Conservation (phyloP, 768 basidiomycete species). For the Suillus paluster region DNA sequence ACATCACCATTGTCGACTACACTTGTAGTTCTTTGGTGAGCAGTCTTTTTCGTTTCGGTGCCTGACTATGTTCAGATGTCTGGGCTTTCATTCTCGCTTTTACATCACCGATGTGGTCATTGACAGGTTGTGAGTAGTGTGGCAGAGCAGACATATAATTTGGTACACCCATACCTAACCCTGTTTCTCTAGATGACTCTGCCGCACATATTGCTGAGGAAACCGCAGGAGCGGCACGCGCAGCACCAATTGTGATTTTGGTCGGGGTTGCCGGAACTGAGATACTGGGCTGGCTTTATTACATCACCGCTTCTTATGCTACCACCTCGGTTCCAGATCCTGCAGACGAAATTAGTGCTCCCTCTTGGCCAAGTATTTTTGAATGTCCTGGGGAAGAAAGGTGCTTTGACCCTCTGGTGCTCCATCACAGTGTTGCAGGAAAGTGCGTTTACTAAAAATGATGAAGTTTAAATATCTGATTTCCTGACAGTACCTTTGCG, state of each 20-base stretch:
- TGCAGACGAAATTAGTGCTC: slow-evolving; percentile 39
- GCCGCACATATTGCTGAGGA: slow-evolving; percentile 53
- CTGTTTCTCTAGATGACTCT: slow-evolving; percentile 43
- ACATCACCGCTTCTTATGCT: slow-evolving; percentile 49
- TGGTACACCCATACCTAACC: neutral
- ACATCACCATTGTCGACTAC: too few relatives aligned
- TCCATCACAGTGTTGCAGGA: slow-evolving; percentile 49
- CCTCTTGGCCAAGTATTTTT: slow-evolving; percentile 48
- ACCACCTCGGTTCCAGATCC: slow-evolving; percentile 41
- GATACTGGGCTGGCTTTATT: slow-evolving; percentile 46
- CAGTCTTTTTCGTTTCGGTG: too few relatives aligned
- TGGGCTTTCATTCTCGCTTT: slow-evolving; percentile 32
- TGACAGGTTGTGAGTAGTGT: slow-evolving; percentile 25
- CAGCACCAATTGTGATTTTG: slow-evolving; percentile 50
- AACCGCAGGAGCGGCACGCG: slow-evolving; percentile 44
- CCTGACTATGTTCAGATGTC: slow-evolving; percentile 16
- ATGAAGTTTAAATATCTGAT: neutral
- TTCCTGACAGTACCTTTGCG: slow-evolving; percentile 41
- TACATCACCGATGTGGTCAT: slow-evolving; percentile 30
- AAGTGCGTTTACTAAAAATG: slow-evolving; percentile 1
- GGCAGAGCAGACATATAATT: neutral
- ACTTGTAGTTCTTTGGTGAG: too few relatives aligned
- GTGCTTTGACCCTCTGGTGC: slow-evolving; percentile 50
- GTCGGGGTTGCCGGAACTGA: slow-evolving; percentile 44
- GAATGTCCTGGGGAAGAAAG: slow-evolving; percentile 42